Percentiles rank a stretch among this genome's conserved stretches.
Conservation (phyloP, 2,329 filamentous ascomycete genomes). For the Thelonectria discophora region DNA sequence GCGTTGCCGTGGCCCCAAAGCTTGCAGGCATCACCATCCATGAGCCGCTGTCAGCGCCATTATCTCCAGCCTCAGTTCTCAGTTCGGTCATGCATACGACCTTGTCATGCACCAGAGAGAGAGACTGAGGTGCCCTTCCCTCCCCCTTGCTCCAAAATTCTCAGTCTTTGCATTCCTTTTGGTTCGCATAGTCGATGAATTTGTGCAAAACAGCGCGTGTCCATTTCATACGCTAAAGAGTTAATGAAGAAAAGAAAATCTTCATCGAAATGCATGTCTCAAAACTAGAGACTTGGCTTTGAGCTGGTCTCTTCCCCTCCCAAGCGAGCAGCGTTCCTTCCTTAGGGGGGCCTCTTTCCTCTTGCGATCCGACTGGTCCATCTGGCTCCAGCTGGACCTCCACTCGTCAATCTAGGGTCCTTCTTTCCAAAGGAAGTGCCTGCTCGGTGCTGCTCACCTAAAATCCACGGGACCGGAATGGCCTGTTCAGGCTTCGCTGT, state of each 20-base stretch:
- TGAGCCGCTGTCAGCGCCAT: slow-evolving; percentile 23
- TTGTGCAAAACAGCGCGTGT: too few relatives aligned
- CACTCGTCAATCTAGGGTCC: slow-evolving; percentile 19
- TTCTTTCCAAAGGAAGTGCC: not conserved
- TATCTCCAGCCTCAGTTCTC: slow-evolving; percentile 20
- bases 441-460: not conserved
- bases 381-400: slow-evolving; percentile 25
- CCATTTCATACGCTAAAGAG: slow-evolving; percentile 1
- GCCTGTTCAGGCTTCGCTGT: slow-evolving; percentile 7
- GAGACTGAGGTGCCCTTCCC: too few relatives aligned
- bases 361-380: slow-evolving; percentile 34
- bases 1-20: slow-evolving; percentile 13
- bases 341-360: not conserved
- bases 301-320: slow-evolving; percentile 4
- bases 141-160: too few relatives aligned
- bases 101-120: slow-evolving; percentile 17
- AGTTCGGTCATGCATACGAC: slow-evolving; percentile 18
- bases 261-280: slow-evolving; percentile 27
- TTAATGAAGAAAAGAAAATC: too few relatives aligned
- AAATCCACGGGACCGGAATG: slow-evolving; percentile 19
- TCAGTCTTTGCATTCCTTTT: too few relatives aligned
- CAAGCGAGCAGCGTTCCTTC: slow-evolving; percentile 21
- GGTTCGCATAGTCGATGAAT: too few relatives aligned
- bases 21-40: slow-evolving; percentile 7
- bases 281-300: slow-evolving; percentile 27